phyloP scores from a whole-genome alignment of 495 filamentous ascomycete species.

The Choiromyces venosus region DNA sequence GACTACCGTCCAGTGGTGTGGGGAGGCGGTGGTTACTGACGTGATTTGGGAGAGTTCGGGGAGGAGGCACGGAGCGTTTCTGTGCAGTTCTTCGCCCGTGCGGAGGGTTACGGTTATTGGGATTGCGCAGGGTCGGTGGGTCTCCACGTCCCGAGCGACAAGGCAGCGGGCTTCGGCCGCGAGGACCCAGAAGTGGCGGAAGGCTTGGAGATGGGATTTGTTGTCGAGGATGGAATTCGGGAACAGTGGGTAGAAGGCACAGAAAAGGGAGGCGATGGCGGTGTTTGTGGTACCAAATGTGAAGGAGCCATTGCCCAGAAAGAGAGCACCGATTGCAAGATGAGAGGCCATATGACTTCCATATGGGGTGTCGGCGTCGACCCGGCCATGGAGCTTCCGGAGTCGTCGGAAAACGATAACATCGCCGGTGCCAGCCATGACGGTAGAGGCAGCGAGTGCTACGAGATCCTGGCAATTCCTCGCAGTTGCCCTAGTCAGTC shows the following conservation, averaged over 20 bases:
- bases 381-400: conserved; percentile 79
- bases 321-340: conserved; percentile 84
- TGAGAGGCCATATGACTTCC: conserved; percentile 91
- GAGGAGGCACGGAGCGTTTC: conserved; percentile 70
- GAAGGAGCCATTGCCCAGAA: conserved; percentile 83
- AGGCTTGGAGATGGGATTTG: conserved; percentile 88
- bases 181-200: conserved; percentile 95
- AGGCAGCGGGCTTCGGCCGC: conserved; percentile 86
- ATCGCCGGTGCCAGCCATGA: conserved; percentile 95
- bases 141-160: conserved; percentile 75
- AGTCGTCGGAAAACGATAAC: conserved; percentile 81
- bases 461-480: conserved; percentile 85
- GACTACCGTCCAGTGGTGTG: conserved; percentile 78
- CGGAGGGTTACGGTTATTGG: conserved; percentile 58
- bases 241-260: conserved; percentile 91
- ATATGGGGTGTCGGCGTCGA: conserved; percentile 76
- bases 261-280: conserved; percentile 76
- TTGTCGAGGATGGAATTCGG: conserved; percentile 85
- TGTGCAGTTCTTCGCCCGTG: conserved; percentile 46
- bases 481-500: conserved; percentile 71
- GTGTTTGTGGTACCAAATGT: conserved; percentile 87
- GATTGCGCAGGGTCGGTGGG: conserved; percentile 66
- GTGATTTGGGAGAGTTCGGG: conserved; percentile 68
- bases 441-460: conserved; percentile 71
- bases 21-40: conserved; percentile 59